A percentile compares a stretch with the other conserved stretches of the same genome.
Conservation (phyloP, 2,329 filamentous ascomycete species). For the Colletotrichum sp. region DNA sequence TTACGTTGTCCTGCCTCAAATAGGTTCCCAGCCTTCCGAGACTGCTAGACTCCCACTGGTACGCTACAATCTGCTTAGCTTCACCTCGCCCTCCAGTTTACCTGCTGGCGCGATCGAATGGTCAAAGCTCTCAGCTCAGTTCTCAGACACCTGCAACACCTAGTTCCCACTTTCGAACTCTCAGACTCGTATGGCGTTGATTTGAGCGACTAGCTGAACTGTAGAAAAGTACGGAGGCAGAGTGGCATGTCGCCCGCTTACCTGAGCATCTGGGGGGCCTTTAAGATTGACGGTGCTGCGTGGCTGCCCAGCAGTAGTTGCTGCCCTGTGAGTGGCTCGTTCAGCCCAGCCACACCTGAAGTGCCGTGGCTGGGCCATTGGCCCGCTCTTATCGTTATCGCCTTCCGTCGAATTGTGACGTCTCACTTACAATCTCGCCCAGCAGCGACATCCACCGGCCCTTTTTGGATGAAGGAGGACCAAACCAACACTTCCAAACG, state of each 20-base stretch:
- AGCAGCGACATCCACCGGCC: background rate
- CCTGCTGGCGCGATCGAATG: background rate
- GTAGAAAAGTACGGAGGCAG: background rate
- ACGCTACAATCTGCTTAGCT: background rate
- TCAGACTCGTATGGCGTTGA: background rate
- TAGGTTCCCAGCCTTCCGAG: background rate
- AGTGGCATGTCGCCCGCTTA: background rate
- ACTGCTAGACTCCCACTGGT: background rate
- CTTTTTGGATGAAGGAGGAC: background rate
- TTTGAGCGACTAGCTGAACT: background rate
- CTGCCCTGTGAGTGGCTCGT: background rate
- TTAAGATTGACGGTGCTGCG: background rate
- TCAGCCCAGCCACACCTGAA: background rate
- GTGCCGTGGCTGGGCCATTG: background rate
- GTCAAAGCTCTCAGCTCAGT: constrained; percentile 12
- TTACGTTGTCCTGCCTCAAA: background rate
- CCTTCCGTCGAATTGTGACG: background rate
- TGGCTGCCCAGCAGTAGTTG: background rate
- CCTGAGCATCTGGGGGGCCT: background rate
- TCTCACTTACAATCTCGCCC: background rate
- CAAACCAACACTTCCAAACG: background rate
- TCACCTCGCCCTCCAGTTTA: background rate
- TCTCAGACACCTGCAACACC: background rate
- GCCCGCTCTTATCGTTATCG: constrained; percentile 1
- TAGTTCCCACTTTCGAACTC: background rate